Percentiles rank a stretch among this genome's conserved stretches.
Evolutionary conservation across 441 rosid genomes (phyloP).

Genomic region (Gossypium trilobum): DNA sequence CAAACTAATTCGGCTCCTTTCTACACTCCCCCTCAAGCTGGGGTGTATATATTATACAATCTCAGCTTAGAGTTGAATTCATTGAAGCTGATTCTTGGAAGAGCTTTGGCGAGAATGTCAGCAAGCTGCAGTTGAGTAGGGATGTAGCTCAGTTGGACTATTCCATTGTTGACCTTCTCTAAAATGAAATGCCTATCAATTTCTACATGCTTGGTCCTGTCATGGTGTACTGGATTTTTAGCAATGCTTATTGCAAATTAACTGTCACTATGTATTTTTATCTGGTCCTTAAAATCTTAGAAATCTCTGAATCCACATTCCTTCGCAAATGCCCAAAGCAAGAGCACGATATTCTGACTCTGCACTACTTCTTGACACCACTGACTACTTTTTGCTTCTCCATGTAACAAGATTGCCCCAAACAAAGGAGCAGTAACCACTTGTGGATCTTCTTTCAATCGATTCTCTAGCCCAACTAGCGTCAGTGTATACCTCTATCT

Average conservation of each 20-base stretch:
- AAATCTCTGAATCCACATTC: background rate
- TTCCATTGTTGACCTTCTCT: background rate
- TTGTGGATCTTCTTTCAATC: background rate
- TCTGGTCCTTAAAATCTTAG: background rate
- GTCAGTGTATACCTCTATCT: background rate
- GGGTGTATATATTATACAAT: too few species aligned
- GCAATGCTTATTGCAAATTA: background rate
- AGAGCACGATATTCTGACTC: background rate
- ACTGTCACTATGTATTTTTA: background rate
- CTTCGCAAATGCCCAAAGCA: background rate
- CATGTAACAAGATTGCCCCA: background rate
- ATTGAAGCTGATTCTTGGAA: background rate
- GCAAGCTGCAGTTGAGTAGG: too few species aligned
- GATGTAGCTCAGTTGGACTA: background rate
- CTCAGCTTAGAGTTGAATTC: background rate
- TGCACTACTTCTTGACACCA: background rate
- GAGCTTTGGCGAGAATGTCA: background rate
- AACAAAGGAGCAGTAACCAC: background rate
- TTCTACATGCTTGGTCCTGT: background rate
- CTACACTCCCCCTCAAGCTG: background rate
- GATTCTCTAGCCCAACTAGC: too few species aligned
- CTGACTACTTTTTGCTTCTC: background rate
- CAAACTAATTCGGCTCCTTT: background rate
- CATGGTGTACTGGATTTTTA: too few species aligned
- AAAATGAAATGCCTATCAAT: background rate